Evolutionary conservation across 371 early-diverging fungal species (phyloP).

Genomic region (Lichtheimia corymbifera): DNA sequence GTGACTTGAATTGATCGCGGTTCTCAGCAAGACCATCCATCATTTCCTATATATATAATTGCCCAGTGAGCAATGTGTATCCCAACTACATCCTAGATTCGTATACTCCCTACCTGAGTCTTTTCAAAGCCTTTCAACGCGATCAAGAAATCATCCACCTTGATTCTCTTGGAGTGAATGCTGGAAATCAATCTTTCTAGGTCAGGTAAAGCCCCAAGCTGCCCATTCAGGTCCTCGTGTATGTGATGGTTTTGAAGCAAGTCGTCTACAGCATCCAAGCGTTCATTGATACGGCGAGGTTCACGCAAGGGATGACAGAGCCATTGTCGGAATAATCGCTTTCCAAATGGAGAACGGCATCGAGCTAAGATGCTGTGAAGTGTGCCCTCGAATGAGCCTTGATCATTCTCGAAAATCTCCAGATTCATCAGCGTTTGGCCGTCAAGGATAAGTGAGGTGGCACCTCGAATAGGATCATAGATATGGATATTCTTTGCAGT

Average conservation of each 20-base stretch:
- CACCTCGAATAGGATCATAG: conserved; percentile 78
- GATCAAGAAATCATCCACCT: conserved; percentile 74
- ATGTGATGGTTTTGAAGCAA: conserved; percentile 59
- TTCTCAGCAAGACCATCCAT: not conserved
- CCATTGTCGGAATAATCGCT: conserved; percentile 88
- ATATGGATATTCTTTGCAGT: conserved; percentile 78
- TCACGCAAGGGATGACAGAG: conserved; percentile 90
- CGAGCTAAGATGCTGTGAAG: conserved; percentile 87
- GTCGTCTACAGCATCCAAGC: conserved; percentile 89
- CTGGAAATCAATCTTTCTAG: conserved; percentile 91
- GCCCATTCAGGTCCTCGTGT: conserved; percentile 42
- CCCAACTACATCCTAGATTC: not conserved
- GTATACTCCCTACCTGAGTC: conserved; percentile 45
- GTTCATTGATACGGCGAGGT: conserved; percentile 74
- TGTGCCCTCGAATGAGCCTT: conserved; percentile 80
- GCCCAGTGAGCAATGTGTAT: no score
- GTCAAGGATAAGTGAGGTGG: conserved; percentile 82
- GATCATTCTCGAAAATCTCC: conserved; percentile 89
- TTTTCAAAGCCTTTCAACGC: conserved; percentile 64
- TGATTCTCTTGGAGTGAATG: conserved; percentile 83
- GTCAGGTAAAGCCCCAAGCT: conserved; percentile 75
- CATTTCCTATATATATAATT: conserved; percentile 1
- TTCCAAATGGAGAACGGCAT: conserved; percentile 89
- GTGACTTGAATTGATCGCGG: conserved; percentile 41
- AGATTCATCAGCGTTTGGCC: conserved; percentile 93